These are phyloP conservation scores for Vinca major DNA, from an alignment of 305 asterid species.

Conservation along the genomic window DNA sequence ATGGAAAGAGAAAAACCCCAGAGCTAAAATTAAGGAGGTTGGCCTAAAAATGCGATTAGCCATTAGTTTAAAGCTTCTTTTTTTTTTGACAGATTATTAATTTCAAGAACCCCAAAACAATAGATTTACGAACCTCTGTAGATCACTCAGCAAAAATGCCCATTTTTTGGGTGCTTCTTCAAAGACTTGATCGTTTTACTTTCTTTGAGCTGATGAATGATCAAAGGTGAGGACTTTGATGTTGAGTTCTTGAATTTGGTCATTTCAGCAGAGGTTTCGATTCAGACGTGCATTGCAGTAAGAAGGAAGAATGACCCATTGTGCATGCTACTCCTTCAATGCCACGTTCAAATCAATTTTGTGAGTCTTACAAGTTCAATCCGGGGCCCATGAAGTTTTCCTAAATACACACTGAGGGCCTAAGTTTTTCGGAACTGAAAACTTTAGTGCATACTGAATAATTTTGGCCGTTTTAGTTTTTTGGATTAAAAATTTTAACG, in stretches of 20 bases:
- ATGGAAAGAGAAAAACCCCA: constrained; percentile 13
- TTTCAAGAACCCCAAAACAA: background rate
- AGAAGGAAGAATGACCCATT: constrained; percentile 7
- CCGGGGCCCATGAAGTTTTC: too few species aligned
- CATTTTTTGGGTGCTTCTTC: constrained; percentile 4
- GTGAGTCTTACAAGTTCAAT: background rate
- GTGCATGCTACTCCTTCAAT: background rate
- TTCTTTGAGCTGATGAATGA: background rate
- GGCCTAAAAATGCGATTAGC: constrained; percentile 31
- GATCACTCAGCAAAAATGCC: background rate
- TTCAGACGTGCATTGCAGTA: constrained; percentile 30
- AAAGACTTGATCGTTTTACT: background rate
- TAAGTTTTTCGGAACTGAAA: too few species aligned
- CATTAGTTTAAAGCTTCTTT: constrained; percentile 17
- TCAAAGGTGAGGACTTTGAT: background rate
- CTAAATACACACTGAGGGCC: too few species aligned
- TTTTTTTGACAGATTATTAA: constrained; percentile 7
- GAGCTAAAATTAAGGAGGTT: constrained; percentile 24
- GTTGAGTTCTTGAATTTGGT: background rate
- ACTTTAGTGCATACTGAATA: too few species aligned
- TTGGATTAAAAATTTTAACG: too few species aligned
- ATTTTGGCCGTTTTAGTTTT: too few species aligned
- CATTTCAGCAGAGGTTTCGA: too few species aligned
- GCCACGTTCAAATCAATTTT: constrained; percentile 5
- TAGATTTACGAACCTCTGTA: background rate